Evolutionary conservation across 2,329 filamentous ascomycete genomes (phyloP), one percentile per base, ranked within the genome.

Genomic region (Aspergillus puulaauensis): DNA sequence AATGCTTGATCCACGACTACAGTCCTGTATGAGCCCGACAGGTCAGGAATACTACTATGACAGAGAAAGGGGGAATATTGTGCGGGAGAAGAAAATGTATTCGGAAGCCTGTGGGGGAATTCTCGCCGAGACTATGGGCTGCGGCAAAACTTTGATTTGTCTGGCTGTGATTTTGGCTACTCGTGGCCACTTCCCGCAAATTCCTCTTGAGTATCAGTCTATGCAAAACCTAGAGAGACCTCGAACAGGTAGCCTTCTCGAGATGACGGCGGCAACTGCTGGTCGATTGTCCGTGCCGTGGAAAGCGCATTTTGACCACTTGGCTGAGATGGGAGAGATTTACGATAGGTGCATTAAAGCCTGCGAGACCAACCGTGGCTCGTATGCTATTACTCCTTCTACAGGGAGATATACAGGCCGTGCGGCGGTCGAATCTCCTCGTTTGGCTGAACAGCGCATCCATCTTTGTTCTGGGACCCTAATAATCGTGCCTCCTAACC

Each of bases 101-200:
- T 91, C 95, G 45, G 82, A 86, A 24, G 83, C 87, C 5, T 81
- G 83, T 57, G 92, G 93, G 35, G 93, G 92, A 3, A 77, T 80
- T 24, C 71, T 80, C 23, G 76, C 77, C 9, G 77, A 79, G 55
- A 78, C 77, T 15, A 81, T 80, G 78, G 82, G 82, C 31, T 77
- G 79, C 47, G 93, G 93, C 0, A 98, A 97, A 77, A 97, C 93
- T 0, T 75, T 97, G 24, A 96, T 97, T 11, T 93, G 90, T 62
- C 76, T 98, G 17, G 82, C 88, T 6, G 76, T 91, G 2, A 86
- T 97, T 40, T 78, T 96, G 24, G 87, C 91, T 3, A 96, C 91
- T 0, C 86, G 84, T 65, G 80, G 86, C 33, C 83, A 93, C 60
- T 83, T 86, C 11, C 84, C 90, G 5, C 75, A 80, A 17, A 83